phyloP scores from a whole-genome alignment of 116 monocot species.

The Phalaenopsis hybrid region DNA sequence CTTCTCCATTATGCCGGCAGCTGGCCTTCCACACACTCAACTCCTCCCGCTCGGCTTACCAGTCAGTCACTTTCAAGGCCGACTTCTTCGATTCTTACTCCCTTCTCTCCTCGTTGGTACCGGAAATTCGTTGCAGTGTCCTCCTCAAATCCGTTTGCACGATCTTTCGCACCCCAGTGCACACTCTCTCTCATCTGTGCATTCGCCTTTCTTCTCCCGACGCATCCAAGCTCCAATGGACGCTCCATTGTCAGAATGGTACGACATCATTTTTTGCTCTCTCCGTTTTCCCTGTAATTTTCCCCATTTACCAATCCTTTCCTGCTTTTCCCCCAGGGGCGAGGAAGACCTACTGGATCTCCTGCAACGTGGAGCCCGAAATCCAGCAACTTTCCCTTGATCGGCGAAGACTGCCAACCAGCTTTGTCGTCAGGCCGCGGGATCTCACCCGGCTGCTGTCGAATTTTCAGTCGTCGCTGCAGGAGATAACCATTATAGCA shows the following conservation, averaged over 20 bases:
- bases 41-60: slow-evolving; percentile 91
- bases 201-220: slow-evolving; percentile 45
- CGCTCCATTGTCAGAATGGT: slow-evolving; percentile 67
- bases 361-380: slow-evolving; percentile 83
- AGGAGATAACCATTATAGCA: slow-evolving; percentile 89
- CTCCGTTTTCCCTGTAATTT: background rate
- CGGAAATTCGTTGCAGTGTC: slow-evolving; percentile 60
- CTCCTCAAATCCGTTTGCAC: slow-evolving; percentile 79
- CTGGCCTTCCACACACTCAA: slow-evolving; percentile 79
- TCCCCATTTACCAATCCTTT: background rate
- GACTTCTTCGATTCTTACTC: slow-evolving; percentile 65
- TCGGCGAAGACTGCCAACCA: slow-evolving; percentile 54
- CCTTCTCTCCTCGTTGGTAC: slow-evolving; percentile 22
- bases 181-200: slow-evolving; percentile 47
- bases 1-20: slow-evolving; percentile 19
- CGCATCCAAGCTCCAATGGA: slow-evolving; percentile 67
- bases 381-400: slow-evolving; percentile 74
- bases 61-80: slow-evolving; percentile 50
- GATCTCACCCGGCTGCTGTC: slow-evolving; percentile 67
- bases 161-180: slow-evolving; percentile 61
- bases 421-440: slow-evolving; percentile 64
- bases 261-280: background rate
- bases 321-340: slow-evolving; percentile 29
- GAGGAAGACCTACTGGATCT: slow-evolving; percentile 88
- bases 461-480: slow-evolving; percentile 89